phyloP scores from a whole-genome alignment of 2,329 filamentous ascomycete species.

The Talaromyces rugulosus region DNA sequence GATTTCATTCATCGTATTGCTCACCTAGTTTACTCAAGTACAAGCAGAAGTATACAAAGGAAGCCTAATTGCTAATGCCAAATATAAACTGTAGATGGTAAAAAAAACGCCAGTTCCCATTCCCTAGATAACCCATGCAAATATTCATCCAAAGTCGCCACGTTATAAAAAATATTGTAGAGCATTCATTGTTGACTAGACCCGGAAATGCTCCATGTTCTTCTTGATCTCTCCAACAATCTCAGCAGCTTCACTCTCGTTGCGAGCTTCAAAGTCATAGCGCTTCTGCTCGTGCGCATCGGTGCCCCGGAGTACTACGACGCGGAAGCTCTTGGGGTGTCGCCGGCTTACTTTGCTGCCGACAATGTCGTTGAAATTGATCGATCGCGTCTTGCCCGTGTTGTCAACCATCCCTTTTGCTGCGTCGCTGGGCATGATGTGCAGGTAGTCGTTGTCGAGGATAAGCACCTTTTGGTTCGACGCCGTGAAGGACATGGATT shows the following conservation, averaged over 20 bases:
- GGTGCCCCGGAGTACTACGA: constrained; percentile 57
- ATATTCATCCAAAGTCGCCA: neutral
- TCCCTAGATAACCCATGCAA: neutral
- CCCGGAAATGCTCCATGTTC: constrained; percentile 48
- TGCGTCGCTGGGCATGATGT: constrained; percentile 56
- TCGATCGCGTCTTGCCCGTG: constrained; percentile 54
- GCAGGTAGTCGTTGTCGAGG: constrained; percentile 63
- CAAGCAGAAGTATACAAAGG: neutral
- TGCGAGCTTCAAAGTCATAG: constrained; percentile 63
- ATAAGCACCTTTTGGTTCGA: constrained; percentile 58
- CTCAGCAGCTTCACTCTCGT: constrained; percentile 53
- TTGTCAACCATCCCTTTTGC: constrained; percentile 51
- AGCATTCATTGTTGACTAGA: constrained; percentile 24
- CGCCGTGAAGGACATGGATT: constrained; percentile 61
- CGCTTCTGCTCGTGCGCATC: constrained; percentile 62
- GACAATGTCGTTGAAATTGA: constrained; percentile 61
- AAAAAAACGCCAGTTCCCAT: neutral
- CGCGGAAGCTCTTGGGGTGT: constrained; percentile 60
- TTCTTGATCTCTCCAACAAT: constrained; percentile 62
- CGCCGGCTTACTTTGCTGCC: constrained; percentile 62
- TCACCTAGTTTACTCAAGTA: too few relatives aligned
- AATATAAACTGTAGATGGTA: neutral
- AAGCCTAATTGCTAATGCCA: neutral
- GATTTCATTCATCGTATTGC: too few relatives aligned
- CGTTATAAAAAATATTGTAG: neutral